These are phyloP conservation scores for Phytophthora aleatoria DNA, from an alignment of 352 stramenopile genomes.

Conservation along the genomic window DNA sequence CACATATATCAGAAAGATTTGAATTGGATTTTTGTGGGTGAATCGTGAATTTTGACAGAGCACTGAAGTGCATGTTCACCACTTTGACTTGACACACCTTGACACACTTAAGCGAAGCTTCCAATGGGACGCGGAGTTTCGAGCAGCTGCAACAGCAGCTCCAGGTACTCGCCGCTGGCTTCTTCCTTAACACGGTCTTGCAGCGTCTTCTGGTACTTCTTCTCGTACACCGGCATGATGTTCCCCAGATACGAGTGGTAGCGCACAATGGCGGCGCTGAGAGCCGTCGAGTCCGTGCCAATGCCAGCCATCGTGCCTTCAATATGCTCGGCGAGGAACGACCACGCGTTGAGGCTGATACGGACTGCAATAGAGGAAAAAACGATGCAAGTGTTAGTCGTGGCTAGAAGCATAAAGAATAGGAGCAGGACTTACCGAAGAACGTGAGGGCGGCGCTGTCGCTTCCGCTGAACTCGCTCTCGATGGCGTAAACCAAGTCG, in stretches of 20 bases:
- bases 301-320: constrained; percentile 70
- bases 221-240: constrained; percentile 58
- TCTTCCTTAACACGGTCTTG: constrained; percentile 62
- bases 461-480: constrained; percentile 72
- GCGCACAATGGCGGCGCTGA: constrained; percentile 67
- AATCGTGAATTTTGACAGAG: neutral
- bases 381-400: constrained; percentile 6
- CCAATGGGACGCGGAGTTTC: constrained; percentile 43
- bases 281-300: constrained; percentile 70
- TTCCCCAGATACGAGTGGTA: constrained; percentile 69
- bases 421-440: constrained; percentile 39
- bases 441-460: constrained; percentile 54
- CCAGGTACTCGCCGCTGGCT: constrained; percentile 59
- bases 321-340: constrained; percentile 65
- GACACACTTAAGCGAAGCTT: constrained; percentile 35
- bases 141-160: constrained; percentile 64
- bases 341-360: constrained; percentile 60
- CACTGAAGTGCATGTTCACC: too few species aligned
- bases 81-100: neutral
- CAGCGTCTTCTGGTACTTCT: constrained; percentile 65
- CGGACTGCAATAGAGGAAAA: constrained; percentile 33
- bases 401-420: neutral
- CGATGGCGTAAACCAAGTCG: constrained; percentile 57
- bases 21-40: constrained; percentile 16
- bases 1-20: neutral